phyloP scores from a whole-genome alignment of 1,139 yeast species.

The Suhomyces bokatorum region DNA sequence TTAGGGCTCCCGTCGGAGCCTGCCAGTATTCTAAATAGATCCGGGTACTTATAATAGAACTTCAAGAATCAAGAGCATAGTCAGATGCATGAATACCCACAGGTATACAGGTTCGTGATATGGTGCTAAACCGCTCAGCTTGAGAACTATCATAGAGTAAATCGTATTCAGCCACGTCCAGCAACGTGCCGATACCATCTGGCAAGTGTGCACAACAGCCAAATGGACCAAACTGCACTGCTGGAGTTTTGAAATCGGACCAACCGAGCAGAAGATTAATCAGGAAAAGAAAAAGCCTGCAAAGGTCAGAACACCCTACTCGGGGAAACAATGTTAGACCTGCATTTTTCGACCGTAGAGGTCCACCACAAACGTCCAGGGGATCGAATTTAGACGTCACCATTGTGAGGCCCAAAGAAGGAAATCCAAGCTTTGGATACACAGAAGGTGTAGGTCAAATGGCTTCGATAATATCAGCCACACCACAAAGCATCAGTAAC shows the following conservation, averaged over 20 bases:
- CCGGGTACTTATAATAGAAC: neutral
- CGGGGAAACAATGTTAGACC: neutral
- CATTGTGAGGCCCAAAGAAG: neutral
- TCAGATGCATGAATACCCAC: neutral
- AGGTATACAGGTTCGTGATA: neutral
- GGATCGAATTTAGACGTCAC: neutral
- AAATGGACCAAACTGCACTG: neutral
- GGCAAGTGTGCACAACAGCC: neutral
- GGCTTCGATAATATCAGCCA: neutral
- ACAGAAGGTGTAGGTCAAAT: neutral
- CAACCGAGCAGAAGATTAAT: too few relatives aligned
- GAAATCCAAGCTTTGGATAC: neutral
- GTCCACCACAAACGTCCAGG: conserved; percentile 1
- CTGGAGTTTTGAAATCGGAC: neutral
- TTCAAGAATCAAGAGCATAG: neutral
- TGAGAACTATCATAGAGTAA: neutral
- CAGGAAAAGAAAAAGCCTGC: too few relatives aligned
- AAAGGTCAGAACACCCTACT: neutral
- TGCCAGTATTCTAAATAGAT: neutral
- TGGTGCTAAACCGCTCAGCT: neutral
- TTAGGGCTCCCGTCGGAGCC: neutral
- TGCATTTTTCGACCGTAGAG: neutral
- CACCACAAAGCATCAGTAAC: conserved; percentile 2
- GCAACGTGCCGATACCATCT: neutral
- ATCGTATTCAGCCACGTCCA: neutral